Conservation (phyloP, 176 grass and related monocot genomes). For the Zea mays region DNA sequence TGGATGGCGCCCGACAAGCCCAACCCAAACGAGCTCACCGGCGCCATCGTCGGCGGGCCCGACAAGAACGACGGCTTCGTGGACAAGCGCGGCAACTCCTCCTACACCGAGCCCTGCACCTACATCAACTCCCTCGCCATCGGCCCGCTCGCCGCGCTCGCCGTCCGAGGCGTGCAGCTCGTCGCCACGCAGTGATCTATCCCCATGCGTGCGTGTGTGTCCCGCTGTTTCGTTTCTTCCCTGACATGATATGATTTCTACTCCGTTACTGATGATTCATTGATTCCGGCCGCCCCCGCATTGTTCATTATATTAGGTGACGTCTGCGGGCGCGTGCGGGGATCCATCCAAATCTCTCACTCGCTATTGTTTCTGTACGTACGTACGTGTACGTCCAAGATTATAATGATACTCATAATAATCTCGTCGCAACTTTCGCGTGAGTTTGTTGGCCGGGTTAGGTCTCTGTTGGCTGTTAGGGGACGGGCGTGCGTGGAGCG, state of each 20-base stretch:
- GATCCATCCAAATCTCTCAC: not conserved
- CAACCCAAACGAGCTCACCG: conserved; percentile 84
- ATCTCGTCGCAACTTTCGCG: too few species aligned
- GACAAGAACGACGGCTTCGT: conserved; percentile 63
- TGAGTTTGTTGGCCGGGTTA: too few species aligned
- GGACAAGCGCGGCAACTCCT: conserved; percentile 57
- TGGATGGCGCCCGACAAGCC: conserved; percentile 61
- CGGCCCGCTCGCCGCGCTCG: conserved; percentile 84
- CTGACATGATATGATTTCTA: too few species aligned
- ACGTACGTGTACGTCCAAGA: too few species aligned
- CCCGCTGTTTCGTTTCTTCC: not conserved
- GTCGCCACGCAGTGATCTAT: conserved; percentile 33
- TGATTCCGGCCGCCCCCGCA: too few species aligned
- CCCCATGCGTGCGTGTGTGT: not conserved
- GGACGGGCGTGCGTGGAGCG: too few species aligned
- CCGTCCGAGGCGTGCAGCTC: conserved; percentile 42
- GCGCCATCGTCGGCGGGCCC: conserved; percentile 86
- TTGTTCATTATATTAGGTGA: too few species aligned
- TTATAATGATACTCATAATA: too few species aligned
- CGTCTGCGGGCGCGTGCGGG: too few species aligned
- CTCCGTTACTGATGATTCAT: not conserved
- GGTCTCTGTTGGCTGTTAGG: too few species aligned
- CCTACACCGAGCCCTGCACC: conserved; percentile 69
- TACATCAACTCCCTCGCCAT: conserved; percentile 96
- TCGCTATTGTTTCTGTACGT: not conserved